phyloP scores from a whole-genome alignment of 2,329 filamentous ascomycete species.

The Arthrobotrys iridis region DNA sequence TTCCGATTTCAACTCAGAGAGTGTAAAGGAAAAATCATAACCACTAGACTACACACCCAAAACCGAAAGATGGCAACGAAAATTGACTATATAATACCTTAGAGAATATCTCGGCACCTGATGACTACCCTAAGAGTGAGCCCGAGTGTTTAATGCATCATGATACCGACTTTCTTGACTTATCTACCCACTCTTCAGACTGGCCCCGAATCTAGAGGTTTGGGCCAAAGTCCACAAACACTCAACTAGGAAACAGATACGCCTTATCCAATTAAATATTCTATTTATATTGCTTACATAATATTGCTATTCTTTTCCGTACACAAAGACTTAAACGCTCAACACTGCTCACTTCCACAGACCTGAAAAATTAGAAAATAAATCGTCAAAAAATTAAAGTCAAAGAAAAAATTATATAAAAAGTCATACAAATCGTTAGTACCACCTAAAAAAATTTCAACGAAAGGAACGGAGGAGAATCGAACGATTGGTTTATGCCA shows the following conservation, averaged over 20 bases:
- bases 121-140: too few relatives aligned
- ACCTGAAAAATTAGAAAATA: not conserved
- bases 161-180: too few relatives aligned
- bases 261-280: too few relatives aligned
- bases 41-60: conserved; percentile 54
- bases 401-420: conserved; percentile 1
- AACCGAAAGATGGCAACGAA: not conserved
- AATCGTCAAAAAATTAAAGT: too few relatives aligned
- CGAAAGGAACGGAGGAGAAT: not conserved
- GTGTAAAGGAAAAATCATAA: conserved; percentile 56
- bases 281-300: too few relatives aligned
- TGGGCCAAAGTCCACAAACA: too few relatives aligned
- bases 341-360: not conserved
- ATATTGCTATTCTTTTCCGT: too few relatives aligned
- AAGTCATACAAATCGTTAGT: not conserved
- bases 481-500: not conserved
- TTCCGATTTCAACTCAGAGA: conserved; percentile 42
- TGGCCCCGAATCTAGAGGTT: too few relatives aligned
- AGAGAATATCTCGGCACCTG: too few relatives aligned
- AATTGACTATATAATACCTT: not conserved
- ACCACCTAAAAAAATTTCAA: not conserved
- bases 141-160: too few relatives aligned
- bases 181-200: too few relatives aligned
- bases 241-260: too few relatives aligned
- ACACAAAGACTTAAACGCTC: not conserved